Base-by-base conservation (phyloP, 2,329 filamentous ascomycete species). In the Hymenoscyphus fraxineus region DNA sequence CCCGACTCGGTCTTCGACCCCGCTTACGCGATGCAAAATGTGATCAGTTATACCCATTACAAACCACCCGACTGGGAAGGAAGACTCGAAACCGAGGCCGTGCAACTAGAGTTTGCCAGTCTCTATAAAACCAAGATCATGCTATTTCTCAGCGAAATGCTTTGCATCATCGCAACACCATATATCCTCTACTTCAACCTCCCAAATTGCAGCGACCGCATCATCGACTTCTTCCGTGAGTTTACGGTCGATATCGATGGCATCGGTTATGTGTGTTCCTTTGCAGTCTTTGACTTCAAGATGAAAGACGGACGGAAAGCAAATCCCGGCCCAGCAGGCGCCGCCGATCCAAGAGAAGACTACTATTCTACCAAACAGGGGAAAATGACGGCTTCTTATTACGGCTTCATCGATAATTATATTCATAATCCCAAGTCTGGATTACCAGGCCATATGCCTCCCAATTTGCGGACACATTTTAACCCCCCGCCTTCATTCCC, bases 321-420 rank as follows among this genome's bases (percentile, higher is more conserved):
- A n/a, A 78, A 79, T 4, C 75, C 76, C 56, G 75, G 77, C 59
- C 69, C 62, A 58, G 69, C 59, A 54, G 70, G 66, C 44, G 78
- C 77, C 12, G 35, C 35, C 7, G 78, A 93, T 74, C 84, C 93
- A 10, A 87, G 95, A 12, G 91, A 95, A 65, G 93, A 97, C 71
- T 98, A 98, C 76, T 98, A 95, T 74, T 88, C 92, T 27, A 92
- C 93, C 10, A 97, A 97, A 74, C 93, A 99, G 73, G 92, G 93
- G 67, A 99, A 99, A 79, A 97, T 99, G 92, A 89, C 95, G n/a
- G 91, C 93, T 16, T 98, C 94, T 0, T 95, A 97, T 75, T 93
- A 95, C 73, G 93, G 93, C 1, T 99, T 99, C 76, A 81, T 97
- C 65, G 93, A 97, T 74, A 93, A 96, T 70, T 99, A 99, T 72